Base-by-base conservation (phyloP, 23 red algal genomes). In the Gracilaria gracilis region DNA sequence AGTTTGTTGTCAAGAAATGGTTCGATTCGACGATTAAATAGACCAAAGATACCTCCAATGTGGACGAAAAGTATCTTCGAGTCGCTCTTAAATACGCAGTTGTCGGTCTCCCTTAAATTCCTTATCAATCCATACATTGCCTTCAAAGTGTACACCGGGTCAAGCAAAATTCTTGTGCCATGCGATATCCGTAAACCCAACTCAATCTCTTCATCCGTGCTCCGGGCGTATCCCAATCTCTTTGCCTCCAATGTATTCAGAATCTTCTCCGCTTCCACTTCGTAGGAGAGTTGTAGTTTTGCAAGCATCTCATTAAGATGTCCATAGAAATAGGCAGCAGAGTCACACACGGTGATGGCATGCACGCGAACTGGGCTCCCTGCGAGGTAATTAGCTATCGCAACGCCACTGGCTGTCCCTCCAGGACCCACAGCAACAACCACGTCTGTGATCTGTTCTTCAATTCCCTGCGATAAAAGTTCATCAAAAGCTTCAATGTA, bases 111-210 rank as follows among this genome's bases (percentile, higher is more conserved):
- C 37, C 32, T 44, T 37, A 91, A 15, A 38, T 93, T 81, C 1
- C 40, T 33, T 23, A 57, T 35, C 67, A 93, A 67, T n/a, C 93
- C 93, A 40, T 37, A 57, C 9, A 95, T 49, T 36, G 82, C 93
- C 47, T 95, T 95, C 65, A 84, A 73, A 12, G 93, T 95, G 46
- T 95, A 95, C 9, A 91, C 87, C 7, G 93, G 93, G 61, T 95
- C 93, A 32, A 92, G 69, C 57, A 84, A 21, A 9, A 95, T 61
- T 36, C 93, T 86, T 33, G 83, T 91, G 21, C 39, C 37, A 8
- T 28, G 35, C 11, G 83, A 64, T 16, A 92, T 79, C 34, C 76
- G 48, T 34, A 84, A 31, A 16, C 65, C 66, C 35, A 95, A 57
- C 37, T 82, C 67, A 19, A 90, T 35, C 78, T 90, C 93, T 36